Conservation (phyloP, 129 eudicot genomes). For the Lactuca sativa region DNA sequence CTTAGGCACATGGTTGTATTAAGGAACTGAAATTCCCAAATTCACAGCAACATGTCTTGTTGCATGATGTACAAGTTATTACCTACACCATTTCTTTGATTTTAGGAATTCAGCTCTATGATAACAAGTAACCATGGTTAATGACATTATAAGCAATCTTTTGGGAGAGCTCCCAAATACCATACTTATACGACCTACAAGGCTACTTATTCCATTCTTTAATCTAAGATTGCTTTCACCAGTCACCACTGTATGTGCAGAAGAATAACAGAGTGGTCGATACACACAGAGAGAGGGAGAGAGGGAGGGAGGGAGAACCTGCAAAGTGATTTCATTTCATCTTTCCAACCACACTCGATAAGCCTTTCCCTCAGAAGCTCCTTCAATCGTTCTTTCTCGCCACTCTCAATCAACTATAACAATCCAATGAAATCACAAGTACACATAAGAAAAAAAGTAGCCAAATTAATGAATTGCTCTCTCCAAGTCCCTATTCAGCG, state of each 20-base stretch:
- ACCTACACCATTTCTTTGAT: too few relatives aligned
- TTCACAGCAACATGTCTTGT: too few relatives aligned
- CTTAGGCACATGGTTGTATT: too few relatives aligned
- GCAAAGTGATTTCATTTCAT: slow-evolving; percentile 87
- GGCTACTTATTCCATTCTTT: too few relatives aligned
- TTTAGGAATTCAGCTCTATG: too few relatives aligned
- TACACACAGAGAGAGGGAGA: neutral
- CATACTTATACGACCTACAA: too few relatives aligned
- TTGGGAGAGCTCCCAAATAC: too few relatives aligned
- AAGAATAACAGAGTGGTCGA: neutral
- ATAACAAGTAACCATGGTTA: too few relatives aligned
- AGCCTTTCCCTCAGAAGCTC: slow-evolving; percentile 84
- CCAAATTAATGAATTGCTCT: neutral
- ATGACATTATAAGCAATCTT: too few relatives aligned
- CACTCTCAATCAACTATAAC: slow-evolving; percentile 69
- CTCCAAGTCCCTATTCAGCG: neutral
- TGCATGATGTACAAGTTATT: too few relatives aligned
- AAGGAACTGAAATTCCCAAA: too few relatives aligned
- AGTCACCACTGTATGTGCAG: neutral
- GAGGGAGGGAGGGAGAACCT: slow-evolving; percentile 38
- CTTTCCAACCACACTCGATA: slow-evolving; percentile 84
- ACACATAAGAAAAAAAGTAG: neutral
- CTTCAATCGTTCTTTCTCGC: slow-evolving; percentile 80
- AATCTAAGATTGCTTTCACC: too few relatives aligned
- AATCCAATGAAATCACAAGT: slow-evolving; percentile 15